Conservation (phyloP, 202 grass and related monocot species). For the Elaeis oleifera region DNA sequence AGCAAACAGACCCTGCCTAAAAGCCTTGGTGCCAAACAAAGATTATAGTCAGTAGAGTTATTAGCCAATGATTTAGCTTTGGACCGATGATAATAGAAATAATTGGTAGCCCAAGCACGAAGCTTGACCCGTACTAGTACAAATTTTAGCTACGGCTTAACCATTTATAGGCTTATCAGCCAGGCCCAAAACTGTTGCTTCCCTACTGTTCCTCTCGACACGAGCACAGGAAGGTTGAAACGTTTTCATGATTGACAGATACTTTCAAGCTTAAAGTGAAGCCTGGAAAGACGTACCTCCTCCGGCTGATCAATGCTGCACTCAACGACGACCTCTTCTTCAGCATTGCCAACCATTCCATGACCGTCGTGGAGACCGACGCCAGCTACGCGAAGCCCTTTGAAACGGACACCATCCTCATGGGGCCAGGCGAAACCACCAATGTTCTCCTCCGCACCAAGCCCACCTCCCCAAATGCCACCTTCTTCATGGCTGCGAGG, state of each 20-base stretch:
- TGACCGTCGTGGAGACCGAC: constrained; percentile 66
- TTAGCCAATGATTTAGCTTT: too few species aligned
- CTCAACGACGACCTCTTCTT: constrained; percentile 90
- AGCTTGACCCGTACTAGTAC: too few species aligned
- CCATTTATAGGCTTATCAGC: too few species aligned
- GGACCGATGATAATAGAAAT: too few species aligned
- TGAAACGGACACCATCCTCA: constrained; percentile 32
- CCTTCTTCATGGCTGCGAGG: constrained; percentile 46
- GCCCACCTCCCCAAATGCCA: not conserved
- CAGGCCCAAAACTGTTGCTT: too few species aligned
- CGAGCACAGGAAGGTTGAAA: too few species aligned
- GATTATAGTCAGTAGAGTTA: too few species aligned
- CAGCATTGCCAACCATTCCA: constrained; percentile 56
- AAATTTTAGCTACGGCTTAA: too few species aligned
- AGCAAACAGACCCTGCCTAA: too few species aligned
- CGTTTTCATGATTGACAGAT: constrained; percentile 20
- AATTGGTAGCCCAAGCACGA: too few species aligned
- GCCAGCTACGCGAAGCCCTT: constrained; percentile 65
- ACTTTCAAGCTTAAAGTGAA: constrained; percentile 60
- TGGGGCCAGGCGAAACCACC: constrained; percentile 62
- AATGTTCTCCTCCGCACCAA: constrained; percentile 57
- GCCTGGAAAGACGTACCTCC: constrained; percentile 45
- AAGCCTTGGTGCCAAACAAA: too few species aligned
- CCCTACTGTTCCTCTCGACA: too few species aligned
- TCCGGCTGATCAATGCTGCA: constrained; percentile 72